A percentile compares a stretch with the other conserved stretches of the same genome.
Evolutionary conservation across 371 early-diverging fungal species (phyloP).

Genomic region (Parasitella parasitica): DNA sequence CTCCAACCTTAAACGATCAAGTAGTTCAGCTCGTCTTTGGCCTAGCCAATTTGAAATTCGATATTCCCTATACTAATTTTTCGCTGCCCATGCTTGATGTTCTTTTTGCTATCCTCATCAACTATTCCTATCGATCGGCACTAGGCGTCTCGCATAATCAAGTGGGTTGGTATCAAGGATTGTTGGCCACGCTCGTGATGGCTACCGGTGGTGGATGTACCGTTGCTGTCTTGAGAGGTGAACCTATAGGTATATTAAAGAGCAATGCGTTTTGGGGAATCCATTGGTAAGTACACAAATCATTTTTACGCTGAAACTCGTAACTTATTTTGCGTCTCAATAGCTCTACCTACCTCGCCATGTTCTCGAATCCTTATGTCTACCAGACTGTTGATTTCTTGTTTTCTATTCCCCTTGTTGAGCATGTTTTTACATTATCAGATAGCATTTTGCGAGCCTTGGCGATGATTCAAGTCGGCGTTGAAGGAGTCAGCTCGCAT

Average conservation of each 20-base stretch:
- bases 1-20: constrained; percentile 26
- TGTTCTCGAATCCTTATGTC: constrained; percentile 38
- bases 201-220: constrained; percentile 59
- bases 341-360: constrained; percentile 41
- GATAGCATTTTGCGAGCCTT: constrained; percentile 50
- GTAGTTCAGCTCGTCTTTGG: constrained; percentile 32
- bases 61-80: constrained; percentile 27
- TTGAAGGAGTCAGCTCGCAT: constrained; percentile 49
- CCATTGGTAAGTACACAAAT: constrained; percentile 31
- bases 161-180: constrained; percentile 54
- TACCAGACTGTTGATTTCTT: constrained; percentile 32
- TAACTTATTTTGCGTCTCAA: constrained; percentile 1
- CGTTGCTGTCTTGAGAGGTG: constrained; percentile 38
- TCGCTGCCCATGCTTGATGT: constrained; percentile 47
- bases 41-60: constrained; percentile 22
- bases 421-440: constrained; percentile 46
- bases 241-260: constrained; percentile 42
- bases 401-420: constrained; percentile 41
- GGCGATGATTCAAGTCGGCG: constrained; percentile 49
- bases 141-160: constrained; percentile 43
- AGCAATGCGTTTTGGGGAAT: constrained; percentile 44
- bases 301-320: background rate
- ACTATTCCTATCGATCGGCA: constrained; percentile 54
- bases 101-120: constrained; percentile 54
- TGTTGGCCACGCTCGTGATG: constrained; percentile 57